phyloP scores from a whole-genome alignment of 441 rosid species.

The Populus hybrid region DNA sequence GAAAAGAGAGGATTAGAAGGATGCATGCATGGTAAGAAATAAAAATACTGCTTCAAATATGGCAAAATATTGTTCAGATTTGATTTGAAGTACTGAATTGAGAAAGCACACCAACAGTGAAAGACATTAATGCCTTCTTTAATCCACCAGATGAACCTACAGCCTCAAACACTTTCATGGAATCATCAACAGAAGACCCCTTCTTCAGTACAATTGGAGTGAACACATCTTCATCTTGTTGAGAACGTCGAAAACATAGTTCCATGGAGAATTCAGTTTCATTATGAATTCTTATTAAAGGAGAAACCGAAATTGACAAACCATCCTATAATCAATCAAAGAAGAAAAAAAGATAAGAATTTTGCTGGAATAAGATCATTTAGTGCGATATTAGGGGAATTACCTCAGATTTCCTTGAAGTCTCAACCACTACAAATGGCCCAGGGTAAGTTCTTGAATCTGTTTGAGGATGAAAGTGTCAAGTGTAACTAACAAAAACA shows the following conservation, averaged over 20 bases:
- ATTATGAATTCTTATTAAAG: conserved; percentile 81
- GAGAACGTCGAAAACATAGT: conserved; percentile 75
- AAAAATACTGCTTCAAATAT: not conserved
- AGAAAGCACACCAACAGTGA: conserved; percentile 73
- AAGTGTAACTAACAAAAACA: conserved; percentile 2
- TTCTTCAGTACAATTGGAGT: conserved; percentile 63
- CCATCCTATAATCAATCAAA: conserved; percentile 62
- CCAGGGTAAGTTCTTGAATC: conserved; percentile 91
- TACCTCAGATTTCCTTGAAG: conserved; percentile 74
- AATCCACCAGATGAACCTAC: conserved; percentile 66
- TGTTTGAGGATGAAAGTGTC: conserved; percentile 31
- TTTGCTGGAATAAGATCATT: not conserved
- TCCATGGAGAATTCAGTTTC: conserved; percentile 79
- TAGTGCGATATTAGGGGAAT: conserved; percentile 20
- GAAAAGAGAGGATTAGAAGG: not conserved
- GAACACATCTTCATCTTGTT: conserved; percentile 53
- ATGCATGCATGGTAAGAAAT: not conserved
- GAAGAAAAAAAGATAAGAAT: conserved; percentile 6
- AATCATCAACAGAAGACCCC: conserved; percentile 85
- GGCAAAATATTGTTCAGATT: not conserved
- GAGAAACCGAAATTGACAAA: conserved; percentile 77
- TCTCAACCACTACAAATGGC: conserved; percentile 78
- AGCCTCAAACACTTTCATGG: conserved; percentile 82
- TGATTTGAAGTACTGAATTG: conserved; percentile 14
- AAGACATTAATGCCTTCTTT: conserved; percentile 82